Evolutionary conservation across 2,329 filamentous ascomycete species (phyloP).

Genomic region (Neonectria sp.): DNA sequence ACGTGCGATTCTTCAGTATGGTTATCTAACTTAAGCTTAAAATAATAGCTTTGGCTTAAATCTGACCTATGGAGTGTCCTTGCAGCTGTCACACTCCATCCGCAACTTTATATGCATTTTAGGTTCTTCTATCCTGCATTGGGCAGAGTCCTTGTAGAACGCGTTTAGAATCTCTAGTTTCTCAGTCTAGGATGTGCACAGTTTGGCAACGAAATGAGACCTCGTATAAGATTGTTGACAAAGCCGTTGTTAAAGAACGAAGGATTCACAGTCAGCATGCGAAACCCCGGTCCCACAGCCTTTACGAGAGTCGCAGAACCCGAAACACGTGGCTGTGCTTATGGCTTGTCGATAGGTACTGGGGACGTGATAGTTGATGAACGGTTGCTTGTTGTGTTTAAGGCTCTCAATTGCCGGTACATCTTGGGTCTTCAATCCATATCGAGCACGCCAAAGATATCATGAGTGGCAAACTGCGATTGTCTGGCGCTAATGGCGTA

Average conservation of each 20-base stretch:
- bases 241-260: neutral
- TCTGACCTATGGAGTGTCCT: too few species aligned
- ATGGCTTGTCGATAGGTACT: slow-evolving; percentile 4
- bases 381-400: neutral
- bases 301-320: neutral
- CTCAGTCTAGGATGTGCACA: neutral
- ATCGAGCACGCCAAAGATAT: neutral
- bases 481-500: neutral
- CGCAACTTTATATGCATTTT: too few species aligned
- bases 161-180: too few species aligned
- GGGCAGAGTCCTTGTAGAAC: too few species aligned
- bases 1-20: too few species aligned
- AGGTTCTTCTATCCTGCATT: too few species aligned
- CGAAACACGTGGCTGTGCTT: slow-evolving; percentile 40
- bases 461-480: neutral
- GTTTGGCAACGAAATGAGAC: neutral
- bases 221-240: neutral
- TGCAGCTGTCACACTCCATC: too few species aligned
- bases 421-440: neutral
- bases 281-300: neutral
- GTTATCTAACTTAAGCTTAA: too few species aligned
- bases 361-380: neutral
- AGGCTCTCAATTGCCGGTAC: neutral
- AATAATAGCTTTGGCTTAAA: too few species aligned
- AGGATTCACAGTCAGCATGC: slow-evolving; percentile 7